Conservation (phyloP, 1,284 basidiomycete genomes). For the Cystobasidium sp. region DNA sequence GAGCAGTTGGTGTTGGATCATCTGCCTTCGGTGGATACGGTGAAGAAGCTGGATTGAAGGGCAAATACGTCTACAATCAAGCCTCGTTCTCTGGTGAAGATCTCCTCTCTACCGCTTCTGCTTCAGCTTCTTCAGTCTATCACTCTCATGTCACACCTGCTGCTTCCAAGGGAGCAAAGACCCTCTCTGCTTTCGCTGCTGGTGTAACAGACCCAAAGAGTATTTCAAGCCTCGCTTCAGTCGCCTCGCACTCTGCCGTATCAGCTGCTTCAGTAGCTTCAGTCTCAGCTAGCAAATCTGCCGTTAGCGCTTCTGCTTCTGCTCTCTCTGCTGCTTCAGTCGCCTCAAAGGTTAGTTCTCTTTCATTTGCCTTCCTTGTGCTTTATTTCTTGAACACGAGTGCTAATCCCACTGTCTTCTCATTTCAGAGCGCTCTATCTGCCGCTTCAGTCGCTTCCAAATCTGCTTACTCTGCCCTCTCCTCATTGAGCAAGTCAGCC, state of each 20-base stretch:
- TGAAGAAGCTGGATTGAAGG: conserved; percentile 52
- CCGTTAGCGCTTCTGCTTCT: conserved; percentile 45
- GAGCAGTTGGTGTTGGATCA: conserved; percentile 48
- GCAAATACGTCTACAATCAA: conserved; percentile 50
- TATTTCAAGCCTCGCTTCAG: conserved; percentile 41
- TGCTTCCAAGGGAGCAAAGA: conserved; percentile 30
- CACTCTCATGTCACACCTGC: conserved; percentile 21
- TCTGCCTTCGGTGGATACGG: conserved; percentile 45
- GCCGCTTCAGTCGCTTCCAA: conserved; percentile 46
- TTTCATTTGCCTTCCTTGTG: background rate
- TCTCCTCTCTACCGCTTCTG: conserved; percentile 36
- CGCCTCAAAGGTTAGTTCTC: conserved; percentile 27
- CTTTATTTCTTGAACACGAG: conserved; percentile 15
- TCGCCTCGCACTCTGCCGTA: conserved; percentile 39
- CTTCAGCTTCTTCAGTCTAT: conserved; percentile 36
- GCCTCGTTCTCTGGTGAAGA: conserved; percentile 39
- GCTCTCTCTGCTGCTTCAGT: conserved; percentile 45
- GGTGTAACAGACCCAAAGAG: conserved; percentile 37
- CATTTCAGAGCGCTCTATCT: conserved; percentile 42
- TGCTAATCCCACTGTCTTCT: conserved; percentile 30
- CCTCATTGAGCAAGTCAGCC: conserved; percentile 42
- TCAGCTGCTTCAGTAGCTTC: conserved; percentile 44
- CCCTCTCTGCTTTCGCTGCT: conserved; percentile 34
- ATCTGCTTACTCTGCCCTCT: conserved; percentile 44
- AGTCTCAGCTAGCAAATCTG: conserved; percentile 44